These are phyloP conservation scores for Mycena pura DNA, from an alignment of 768 basidiomycete genomes.

Conservation along the genomic window DNA sequence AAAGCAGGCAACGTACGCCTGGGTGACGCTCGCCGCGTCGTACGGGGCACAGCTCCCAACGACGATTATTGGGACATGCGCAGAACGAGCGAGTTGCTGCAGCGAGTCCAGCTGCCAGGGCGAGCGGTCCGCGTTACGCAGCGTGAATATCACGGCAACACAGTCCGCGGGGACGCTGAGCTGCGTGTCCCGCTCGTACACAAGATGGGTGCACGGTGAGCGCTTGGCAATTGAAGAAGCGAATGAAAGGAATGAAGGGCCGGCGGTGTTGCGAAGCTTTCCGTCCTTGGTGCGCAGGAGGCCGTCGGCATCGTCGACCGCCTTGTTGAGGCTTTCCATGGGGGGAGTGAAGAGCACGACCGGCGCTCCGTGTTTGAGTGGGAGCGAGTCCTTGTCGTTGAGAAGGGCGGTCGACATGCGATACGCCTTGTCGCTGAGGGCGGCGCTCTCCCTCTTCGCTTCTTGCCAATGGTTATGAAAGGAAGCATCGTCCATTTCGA, in stretches of 20 bases:
- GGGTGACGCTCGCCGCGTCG: conserved; percentile 49
- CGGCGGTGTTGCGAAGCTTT: conserved; percentile 60
- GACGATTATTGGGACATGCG: conserved; percentile 47
- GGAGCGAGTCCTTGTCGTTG: conserved; percentile 46
- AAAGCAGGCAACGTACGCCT: conserved; percentile 57
- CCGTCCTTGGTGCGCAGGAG: conserved; percentile 50
- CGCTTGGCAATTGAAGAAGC: conserved; percentile 45
- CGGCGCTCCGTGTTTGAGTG: conserved; percentile 38
- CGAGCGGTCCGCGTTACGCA: conserved; percentile 60
- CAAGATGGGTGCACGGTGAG: conserved; percentile 47
- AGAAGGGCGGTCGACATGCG: conserved; percentile 53
- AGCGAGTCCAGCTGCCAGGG: conserved; percentile 60
- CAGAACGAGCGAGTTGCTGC: conserved; percentile 31
- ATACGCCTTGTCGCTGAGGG: conserved; percentile 57
- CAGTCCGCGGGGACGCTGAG: conserved; percentile 23
- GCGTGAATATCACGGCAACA: conserved; percentile 55
- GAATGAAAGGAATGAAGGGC: conserved; percentile 60
- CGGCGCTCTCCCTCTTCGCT: conserved; percentile 46
- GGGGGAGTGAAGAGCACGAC: conserved; percentile 62
- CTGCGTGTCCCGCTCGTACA: conserved; percentile 44
- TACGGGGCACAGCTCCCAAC: conserved; percentile 74
- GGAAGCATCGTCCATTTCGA: conserved; percentile 34
- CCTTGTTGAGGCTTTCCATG: conserved; percentile 63
- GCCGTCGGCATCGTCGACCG: conserved; percentile 64
- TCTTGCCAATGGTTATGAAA: conserved; percentile 38